Evolutionary conservation across 2,329 filamentous ascomycete species (phyloP).

Genomic region (Huntiella decipiens): DNA sequence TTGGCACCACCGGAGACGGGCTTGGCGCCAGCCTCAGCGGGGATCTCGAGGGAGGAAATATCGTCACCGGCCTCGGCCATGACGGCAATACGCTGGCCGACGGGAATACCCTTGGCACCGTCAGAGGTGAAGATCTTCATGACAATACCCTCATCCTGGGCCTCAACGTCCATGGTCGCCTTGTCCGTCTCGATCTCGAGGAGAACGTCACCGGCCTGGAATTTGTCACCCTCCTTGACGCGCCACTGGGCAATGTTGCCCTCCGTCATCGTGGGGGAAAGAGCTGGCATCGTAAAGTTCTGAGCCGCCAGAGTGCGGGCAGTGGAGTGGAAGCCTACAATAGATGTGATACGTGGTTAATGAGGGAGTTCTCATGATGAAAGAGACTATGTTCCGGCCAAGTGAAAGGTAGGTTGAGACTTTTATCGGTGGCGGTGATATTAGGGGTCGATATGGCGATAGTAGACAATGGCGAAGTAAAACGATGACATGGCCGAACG

Average conservation of each 20-base stretch:
- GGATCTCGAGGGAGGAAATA: slow-evolving; percentile 52
- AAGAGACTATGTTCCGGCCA: neutral
- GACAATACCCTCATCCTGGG: slow-evolving; percentile 71
- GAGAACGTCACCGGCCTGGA: slow-evolving; percentile 66
- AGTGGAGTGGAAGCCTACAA: slow-evolving; percentile 39
- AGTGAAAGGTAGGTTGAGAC: neutral
- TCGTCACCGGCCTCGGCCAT: slow-evolving; percentile 70
- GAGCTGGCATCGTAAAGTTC: slow-evolving; percentile 79
- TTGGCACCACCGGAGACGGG: slow-evolving; percentile 9
- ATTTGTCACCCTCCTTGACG: slow-evolving; percentile 72
- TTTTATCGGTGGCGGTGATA: too few species aligned
- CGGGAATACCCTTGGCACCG: slow-evolving; percentile 57
- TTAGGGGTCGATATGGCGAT: too few species aligned
- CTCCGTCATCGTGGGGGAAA: slow-evolving; percentile 88
- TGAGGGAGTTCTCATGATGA: neutral
- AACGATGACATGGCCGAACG: too few species aligned
- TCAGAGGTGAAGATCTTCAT: slow-evolving; percentile 63
- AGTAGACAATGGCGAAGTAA: too few species aligned
- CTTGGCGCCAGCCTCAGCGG: slow-evolving; percentile 32
- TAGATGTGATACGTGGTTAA: neutral
- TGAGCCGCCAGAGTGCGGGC: slow-evolving; percentile 51
- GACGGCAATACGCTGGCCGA: slow-evolving; percentile 66
- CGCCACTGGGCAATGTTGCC: slow-evolving; percentile 75
- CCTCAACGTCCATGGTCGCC: slow-evolving; percentile 87
- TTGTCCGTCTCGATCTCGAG: slow-evolving; percentile 91